Percentiles rank a stretch among this genome's conserved stretches.
phyloP scores from a whole-genome alignment of 2,329 filamentous ascomycete species.

The Colletotrichum sp. region DNA sequence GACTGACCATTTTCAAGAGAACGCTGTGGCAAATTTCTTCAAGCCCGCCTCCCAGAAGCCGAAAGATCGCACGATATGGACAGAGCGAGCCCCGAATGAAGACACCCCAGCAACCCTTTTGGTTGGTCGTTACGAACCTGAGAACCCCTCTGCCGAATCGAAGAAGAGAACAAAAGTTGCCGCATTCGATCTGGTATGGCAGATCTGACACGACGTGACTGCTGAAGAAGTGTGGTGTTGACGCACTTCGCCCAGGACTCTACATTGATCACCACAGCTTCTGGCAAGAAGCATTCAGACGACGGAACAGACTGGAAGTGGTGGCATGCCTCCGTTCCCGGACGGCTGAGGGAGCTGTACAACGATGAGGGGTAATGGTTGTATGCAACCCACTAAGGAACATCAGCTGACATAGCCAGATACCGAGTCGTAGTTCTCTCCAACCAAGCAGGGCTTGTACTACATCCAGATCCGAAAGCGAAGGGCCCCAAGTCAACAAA shows the following conservation, averaged over 20 bases:
- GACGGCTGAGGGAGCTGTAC: constrained; percentile 69
- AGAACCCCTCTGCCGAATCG: constrained; percentile 32
- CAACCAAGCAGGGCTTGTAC: constrained; percentile 84
- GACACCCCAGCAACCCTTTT: constrained; percentile 66
- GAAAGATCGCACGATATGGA: constrained; percentile 76
- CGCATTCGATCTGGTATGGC: constrained; percentile 69
- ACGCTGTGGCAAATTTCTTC: constrained; percentile 83
- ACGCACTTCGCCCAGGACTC: constrained; percentile 66
- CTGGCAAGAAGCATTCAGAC: constrained; percentile 78
- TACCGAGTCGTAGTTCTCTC: constrained; percentile 82
- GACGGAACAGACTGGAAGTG: constrained; percentile 88
- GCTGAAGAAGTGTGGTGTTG: background rate
- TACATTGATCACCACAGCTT: constrained; percentile 80
- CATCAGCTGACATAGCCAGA: constrained; percentile 41
- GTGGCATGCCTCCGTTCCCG: constrained; percentile 80
- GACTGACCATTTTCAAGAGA: constrained; percentile 49
- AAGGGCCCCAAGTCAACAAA: constrained; percentile 62
- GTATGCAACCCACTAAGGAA: background rate
- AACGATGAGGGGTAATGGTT: constrained; percentile 64
- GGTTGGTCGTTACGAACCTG: constrained; percentile 71
- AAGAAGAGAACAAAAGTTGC: constrained; percentile 64
- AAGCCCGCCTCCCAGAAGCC: constrained; percentile 85
- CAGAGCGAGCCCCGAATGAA: constrained; percentile 61
- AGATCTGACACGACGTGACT: background rate
- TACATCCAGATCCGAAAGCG: constrained; percentile 75